These are phyloP conservation scores for Exserohilum rostratum DNA, from an alignment of 2,329 filamentous ascomycete species.

Conservation along the genomic window DNA sequence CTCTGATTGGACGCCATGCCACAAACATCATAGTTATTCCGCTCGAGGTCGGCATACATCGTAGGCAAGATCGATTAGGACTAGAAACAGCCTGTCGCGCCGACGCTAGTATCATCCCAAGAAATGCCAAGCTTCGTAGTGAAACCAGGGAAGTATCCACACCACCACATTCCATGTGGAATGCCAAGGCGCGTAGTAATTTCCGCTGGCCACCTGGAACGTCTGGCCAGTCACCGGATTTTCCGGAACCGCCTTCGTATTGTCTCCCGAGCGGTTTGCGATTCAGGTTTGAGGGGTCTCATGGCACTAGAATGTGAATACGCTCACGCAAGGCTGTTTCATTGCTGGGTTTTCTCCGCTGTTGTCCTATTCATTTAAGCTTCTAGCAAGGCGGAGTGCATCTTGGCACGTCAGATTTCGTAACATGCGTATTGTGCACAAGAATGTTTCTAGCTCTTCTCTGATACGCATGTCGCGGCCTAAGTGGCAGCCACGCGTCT, in stretches of 20 bases:
- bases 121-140: conserved; percentile 10
- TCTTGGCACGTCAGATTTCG: conserved; percentile 4
- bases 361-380: conserved; percentile 6
- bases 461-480: not conserved
- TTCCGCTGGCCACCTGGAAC: conserved; percentile 6
- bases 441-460: not conserved
- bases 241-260: conserved; percentile 3
- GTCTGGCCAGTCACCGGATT: conserved; percentile 10
- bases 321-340: conserved; percentile 12
- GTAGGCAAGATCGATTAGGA: conserved; percentile 1
- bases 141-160: conserved; percentile 17
- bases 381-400: conserved; percentile 8
- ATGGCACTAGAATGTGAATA: not conserved
- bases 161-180: conserved; percentile 1
- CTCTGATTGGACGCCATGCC: not conserved
- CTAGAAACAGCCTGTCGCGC: conserved; percentile 10
- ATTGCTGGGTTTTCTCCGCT: not conserved
- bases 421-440: not conserved
- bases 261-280: not conserved
- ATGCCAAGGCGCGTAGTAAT: conserved; percentile 5
- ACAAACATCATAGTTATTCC: not conserved
- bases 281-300: not conserved
- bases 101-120: conserved; percentile 5
- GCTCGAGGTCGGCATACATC: not conserved
- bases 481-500: not conserved